Conservation (phyloP, 2,329 filamentous ascomycete genomes). For the Tolypocladium inflatum region DNA sequence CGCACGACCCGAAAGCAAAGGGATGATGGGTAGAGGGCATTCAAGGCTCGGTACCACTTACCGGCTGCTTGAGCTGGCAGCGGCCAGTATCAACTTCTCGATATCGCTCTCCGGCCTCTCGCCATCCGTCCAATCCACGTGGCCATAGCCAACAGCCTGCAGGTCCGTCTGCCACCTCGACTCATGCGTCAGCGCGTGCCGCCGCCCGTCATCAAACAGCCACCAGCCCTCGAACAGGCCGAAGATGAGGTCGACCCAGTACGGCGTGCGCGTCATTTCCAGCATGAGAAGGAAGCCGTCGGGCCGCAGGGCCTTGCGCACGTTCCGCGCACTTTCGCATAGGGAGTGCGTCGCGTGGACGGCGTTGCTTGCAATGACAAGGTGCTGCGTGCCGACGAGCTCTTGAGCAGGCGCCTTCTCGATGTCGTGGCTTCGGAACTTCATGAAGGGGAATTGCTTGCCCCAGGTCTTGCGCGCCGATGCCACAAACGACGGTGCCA, state of each 20-base stretch:
- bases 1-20: background rate
- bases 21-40: background rate
- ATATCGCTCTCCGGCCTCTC: constrained; percentile 4
- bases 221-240: constrained; percentile 27
- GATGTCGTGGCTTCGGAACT: constrained; percentile 2
- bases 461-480: constrained; percentile 2
- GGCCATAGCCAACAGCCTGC: constrained; percentile 6
- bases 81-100: constrained; percentile 5
- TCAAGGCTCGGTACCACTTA: background rate
- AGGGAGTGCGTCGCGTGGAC: constrained; percentile 23
- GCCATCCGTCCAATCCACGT: constrained; percentile 12
- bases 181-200: constrained; percentile 5
- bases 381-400: constrained; percentile 13
- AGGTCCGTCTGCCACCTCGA: constrained; percentile 6
- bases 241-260: constrained; percentile 21
- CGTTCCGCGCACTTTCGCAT: constrained; percentile 5
- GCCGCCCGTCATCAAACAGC: constrained; percentile 12
- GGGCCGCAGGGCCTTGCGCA: constrained; percentile 4
- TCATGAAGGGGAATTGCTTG: constrained; percentile 4
- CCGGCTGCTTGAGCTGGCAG: background rate
- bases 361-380: constrained; percentile 24
- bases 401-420: constrained; percentile 10
- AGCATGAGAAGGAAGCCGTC: constrained; percentile 9
- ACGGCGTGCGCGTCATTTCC: constrained; percentile 7
- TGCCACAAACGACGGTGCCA: constrained; percentile 14